Evolutionary conservation across 2,329 filamentous ascomycete species (phyloP).

Genomic region (Laburnicola sp.): DNA sequence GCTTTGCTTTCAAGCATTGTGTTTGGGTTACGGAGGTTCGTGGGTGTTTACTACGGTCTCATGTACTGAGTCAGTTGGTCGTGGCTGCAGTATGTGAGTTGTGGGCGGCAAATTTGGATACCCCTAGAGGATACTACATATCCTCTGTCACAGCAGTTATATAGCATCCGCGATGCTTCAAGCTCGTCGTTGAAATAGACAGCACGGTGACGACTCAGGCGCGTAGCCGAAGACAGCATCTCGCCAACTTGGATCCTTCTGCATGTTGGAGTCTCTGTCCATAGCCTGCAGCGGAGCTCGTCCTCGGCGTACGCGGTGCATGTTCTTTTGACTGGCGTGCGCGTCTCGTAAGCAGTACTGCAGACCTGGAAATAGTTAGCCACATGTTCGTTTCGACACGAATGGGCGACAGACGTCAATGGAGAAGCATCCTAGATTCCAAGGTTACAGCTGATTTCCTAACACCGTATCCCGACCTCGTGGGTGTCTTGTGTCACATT

Average conservation of each 20-base stretch:
- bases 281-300: no score
- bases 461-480: background rate
- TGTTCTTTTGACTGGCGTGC: background rate
- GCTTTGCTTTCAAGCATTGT: background rate
- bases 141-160: background rate
- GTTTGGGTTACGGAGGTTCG: background rate
- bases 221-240: no score
- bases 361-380: background rate
- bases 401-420: background rate
- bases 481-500: conserved; percentile 10
- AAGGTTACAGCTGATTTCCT: background rate
- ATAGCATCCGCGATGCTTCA: no score
- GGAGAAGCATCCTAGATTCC: conserved; percentile 1
- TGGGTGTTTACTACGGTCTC: background rate
- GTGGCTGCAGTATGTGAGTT: background rate
- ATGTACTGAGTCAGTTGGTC: background rate
- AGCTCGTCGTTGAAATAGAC: no score
- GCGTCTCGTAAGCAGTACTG: no score
- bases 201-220: no score
- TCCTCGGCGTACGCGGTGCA: no score
- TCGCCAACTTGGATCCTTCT: no score
- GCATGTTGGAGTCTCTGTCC: no score
- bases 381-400: background rate
- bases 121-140: background rate
- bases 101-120: background rate